Evolutionary conservation across 73 alveolate genomes (phyloP).

Genomic region (Symbiodinium pilosum): DNA sequence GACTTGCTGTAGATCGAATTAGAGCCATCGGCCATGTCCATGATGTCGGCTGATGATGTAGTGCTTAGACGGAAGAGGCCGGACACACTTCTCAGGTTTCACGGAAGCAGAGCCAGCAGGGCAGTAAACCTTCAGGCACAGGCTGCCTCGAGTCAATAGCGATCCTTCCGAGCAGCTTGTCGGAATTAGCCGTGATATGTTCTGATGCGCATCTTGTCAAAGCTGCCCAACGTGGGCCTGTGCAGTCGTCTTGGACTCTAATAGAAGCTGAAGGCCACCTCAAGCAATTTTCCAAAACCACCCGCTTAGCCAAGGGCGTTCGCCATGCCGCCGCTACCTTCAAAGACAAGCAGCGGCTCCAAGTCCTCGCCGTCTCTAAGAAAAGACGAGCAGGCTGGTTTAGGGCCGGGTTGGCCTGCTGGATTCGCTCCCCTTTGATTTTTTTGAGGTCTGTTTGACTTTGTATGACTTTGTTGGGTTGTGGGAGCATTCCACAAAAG

Average conservation of each 20-base stretch:
- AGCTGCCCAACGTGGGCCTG: too few relatives aligned
- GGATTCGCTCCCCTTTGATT: too few relatives aligned
- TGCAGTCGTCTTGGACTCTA: too few relatives aligned
- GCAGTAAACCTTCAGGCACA: neutral
- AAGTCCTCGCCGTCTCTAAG: conserved; percentile 37
- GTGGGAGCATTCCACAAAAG: too few relatives aligned
- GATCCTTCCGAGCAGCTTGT: neutral
- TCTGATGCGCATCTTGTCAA: too few relatives aligned
- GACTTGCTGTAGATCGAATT: neutral
- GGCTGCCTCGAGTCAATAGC: conserved; percentile 1
- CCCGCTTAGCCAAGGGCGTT: conserved; percentile 7
- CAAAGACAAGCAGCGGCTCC: conserved; percentile 58
- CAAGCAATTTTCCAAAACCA: too few relatives aligned
- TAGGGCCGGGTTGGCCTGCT: too few relatives aligned
- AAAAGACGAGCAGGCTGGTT: conserved; percentile 17
- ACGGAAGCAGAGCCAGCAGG: too few relatives aligned
- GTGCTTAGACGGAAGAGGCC: neutral
- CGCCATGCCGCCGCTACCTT: conserved; percentile 71
- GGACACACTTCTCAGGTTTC: neutral
- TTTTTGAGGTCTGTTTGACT: too few relatives aligned
- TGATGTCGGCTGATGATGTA: neutral
- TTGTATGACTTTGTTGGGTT: too few relatives aligned
- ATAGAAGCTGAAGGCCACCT: too few relatives aligned
- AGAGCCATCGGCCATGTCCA: neutral
- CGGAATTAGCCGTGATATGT: neutral